Conservation (phyloP, 2,329 filamentous ascomycete genomes). For the Fusarium xylarioides region DNA sequence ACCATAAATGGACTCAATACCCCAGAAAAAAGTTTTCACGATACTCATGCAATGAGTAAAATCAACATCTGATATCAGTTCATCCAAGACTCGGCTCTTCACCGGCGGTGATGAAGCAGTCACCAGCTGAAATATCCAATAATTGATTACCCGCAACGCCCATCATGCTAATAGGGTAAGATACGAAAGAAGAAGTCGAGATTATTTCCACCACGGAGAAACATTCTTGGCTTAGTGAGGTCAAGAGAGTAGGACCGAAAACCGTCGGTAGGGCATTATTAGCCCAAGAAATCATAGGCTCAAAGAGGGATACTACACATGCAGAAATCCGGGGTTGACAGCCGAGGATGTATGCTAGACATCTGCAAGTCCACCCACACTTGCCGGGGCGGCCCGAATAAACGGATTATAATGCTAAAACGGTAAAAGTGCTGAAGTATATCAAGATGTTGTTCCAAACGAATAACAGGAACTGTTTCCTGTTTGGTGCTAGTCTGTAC, state of each 20-base stretch:
- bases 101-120: neutral
- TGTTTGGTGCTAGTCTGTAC: neutral
- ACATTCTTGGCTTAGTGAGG: neutral
- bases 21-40: neutral
- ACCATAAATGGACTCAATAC: neutral
- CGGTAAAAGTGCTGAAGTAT: neutral
- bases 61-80: neutral
- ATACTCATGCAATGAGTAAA: neutral
- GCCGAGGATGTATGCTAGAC: neutral
- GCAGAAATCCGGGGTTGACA: neutral
- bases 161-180: no score
- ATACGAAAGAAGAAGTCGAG: neutral
- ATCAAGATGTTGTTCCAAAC: neutral
- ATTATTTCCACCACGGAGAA: constrained; percentile 1
- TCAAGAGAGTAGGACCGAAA: constrained; percentile 10
- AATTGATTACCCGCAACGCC: rapidly evolving
- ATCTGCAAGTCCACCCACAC: no score
- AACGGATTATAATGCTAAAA: neutral
- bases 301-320: neutral
- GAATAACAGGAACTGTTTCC: neutral
- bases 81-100: neutral
- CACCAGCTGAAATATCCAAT: neutral
- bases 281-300: neutral
- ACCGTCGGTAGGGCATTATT: neutral
- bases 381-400: constrained; percentile 25